These are phyloP conservation scores for Saxophila tyrrhenica DNA, from an alignment of 495 filamentous ascomycete genomes.

Conservation along the genomic window DNA sequence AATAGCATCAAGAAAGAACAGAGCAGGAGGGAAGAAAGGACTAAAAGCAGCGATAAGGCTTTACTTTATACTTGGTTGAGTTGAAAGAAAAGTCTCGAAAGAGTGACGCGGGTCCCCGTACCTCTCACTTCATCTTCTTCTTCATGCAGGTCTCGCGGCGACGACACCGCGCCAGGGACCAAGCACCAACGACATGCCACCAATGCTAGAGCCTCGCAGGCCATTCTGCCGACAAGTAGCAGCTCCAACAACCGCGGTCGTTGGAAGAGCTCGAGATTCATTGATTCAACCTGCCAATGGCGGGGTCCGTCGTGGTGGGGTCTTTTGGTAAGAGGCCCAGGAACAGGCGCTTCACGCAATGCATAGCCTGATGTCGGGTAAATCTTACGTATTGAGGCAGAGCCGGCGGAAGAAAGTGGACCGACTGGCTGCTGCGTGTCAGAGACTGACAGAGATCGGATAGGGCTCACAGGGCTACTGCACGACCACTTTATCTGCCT, in stretches of 20 bases:
- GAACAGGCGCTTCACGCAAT: background rate
- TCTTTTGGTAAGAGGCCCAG: background rate
- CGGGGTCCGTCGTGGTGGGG: background rate
- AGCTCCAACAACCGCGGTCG: no score
- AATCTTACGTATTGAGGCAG: background rate
- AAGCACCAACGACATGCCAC: no score
- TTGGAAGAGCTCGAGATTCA: background rate
- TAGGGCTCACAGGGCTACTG: no score
- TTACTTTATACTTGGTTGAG: background rate
- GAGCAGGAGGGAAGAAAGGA: no score
- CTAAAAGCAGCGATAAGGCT: no score
- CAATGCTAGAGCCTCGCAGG: no score
- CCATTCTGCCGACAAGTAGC: no score
- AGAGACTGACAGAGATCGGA: no score
- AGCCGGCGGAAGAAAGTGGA: background rate
- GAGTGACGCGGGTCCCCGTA: no score
- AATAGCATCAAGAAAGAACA: background rate
- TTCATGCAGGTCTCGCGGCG: background rate
- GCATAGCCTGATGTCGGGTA: background rate
- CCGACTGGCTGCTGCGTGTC: no score
- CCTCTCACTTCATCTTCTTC: no score
- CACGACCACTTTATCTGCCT: background rate
- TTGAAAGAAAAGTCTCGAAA: background rate
- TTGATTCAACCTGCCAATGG: background rate
- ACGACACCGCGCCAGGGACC: background rate